Conservation (phyloP, 805 yeast genomes). For the Millerago galiae region DNA sequence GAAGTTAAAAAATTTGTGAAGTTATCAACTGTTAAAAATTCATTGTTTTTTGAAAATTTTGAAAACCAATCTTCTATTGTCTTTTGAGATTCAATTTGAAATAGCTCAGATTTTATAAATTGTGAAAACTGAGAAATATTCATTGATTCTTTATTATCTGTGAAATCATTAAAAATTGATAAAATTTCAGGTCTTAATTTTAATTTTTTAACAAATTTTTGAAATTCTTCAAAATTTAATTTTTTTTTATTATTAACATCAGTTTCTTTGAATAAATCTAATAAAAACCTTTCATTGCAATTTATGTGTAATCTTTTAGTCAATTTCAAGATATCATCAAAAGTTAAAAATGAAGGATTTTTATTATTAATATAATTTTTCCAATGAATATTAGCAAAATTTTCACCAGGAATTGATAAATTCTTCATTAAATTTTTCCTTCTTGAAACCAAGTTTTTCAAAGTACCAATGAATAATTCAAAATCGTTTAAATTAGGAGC, state of each 20-base stretch:
- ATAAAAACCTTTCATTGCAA: constrained; percentile 48
- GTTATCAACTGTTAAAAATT: constrained; percentile 11
- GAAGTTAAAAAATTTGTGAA: constrained; percentile 26
- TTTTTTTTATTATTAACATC: constrained; percentile 44
- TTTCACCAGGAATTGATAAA: constrained; percentile 54
- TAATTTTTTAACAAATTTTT: constrained; percentile 60
- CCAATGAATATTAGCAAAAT: constrained; percentile 64
- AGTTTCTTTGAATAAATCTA: constrained; percentile 44
- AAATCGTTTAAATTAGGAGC: constrained; percentile 49
- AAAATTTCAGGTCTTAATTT: constrained; percentile 60
- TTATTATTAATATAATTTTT: constrained; percentile 30
- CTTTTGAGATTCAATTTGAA: constrained; percentile 31
- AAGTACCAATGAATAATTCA: constrained; percentile 47
- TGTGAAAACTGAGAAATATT: constrained; percentile 26
- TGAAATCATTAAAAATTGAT: constrained; percentile 38
- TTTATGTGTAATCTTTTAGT: constrained; percentile 67
- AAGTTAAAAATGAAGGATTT: constrained; percentile 37
- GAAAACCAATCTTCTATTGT: constrained; percentile 29
- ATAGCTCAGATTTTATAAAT: constrained; percentile 45
- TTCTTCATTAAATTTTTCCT: constrained; percentile 59
- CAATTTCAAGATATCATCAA: constrained; percentile 62
- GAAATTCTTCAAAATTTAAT: constrained; percentile 68
- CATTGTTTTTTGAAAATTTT: constrained; percentile 26
- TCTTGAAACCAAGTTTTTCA: constrained; percentile 47
- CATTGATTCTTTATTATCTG: constrained; percentile 22